A percentile compares a stretch with the other conserved stretches of the same genome.
These are phyloP conservation scores for Tremellales sp. DNA, from an alignment of 1,284 basidiomycete species.

Conservation along the genomic window DNA sequence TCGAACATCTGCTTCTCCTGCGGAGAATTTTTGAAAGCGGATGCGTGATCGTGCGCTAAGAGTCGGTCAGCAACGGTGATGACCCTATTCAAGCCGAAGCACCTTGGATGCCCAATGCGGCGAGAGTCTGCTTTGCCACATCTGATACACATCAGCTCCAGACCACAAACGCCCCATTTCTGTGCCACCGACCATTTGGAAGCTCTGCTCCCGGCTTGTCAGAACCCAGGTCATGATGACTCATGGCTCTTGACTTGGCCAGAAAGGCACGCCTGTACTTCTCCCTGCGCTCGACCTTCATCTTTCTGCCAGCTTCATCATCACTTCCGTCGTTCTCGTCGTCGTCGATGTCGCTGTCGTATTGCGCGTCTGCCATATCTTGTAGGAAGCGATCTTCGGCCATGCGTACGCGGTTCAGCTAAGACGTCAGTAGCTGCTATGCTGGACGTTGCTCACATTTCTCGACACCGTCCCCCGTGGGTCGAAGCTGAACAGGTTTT, in stretches of 20 bases:
- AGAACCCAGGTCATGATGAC: background rate
- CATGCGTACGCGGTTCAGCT: slow-evolving; percentile 34
- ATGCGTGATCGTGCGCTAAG: slow-evolving; percentile 19
- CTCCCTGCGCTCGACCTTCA: slow-evolving; percentile 16
- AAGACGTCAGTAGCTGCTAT: slow-evolving; percentile 1
- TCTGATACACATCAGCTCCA: too few species aligned
- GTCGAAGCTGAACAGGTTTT: slow-evolving; percentile 46
- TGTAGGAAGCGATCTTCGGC: slow-evolving; percentile 31
- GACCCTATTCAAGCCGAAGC: too few species aligned
- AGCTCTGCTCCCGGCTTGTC: too few species aligned
- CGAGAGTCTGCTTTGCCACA: too few species aligned
- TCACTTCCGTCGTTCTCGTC: slow-evolving; percentile 23
- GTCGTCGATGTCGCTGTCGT: slow-evolving; percentile 20
- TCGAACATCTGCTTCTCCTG: slow-evolving; percentile 38
- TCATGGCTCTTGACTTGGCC: background rate
- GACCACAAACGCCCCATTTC: background rate
- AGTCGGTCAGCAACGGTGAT: too few species aligned
- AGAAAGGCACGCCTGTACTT: background rate
- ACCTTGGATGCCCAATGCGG: too few species aligned
- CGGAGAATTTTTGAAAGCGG: slow-evolving; percentile 34
- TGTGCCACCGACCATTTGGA: background rate
- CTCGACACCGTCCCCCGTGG: slow-evolving; percentile 36
- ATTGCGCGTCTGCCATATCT: slow-evolving; percentile 29
- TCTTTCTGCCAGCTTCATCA: slow-evolving; percentile 19
- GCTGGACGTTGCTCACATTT: slow-evolving; percentile 20